Base-by-base conservation (phyloP, 2,329 filamentous ascomycete genomes). In the Aspergillus costaricaensis region DNA sequence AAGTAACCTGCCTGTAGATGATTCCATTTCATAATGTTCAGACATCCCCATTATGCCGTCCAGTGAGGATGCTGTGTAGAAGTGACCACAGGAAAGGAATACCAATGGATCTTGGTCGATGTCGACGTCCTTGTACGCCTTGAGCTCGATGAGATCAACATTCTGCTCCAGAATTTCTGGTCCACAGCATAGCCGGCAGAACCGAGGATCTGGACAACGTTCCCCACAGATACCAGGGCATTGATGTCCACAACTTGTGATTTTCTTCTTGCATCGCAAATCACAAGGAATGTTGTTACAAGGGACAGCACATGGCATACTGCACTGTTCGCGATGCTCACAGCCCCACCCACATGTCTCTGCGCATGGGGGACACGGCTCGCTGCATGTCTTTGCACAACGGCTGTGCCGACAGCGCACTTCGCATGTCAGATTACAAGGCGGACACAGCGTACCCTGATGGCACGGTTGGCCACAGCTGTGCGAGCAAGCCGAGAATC, bases 181-280 rank as follows among this genome's bases (percentile, higher is more conserved):
- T 14, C 57, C 27, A 15, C 59, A 48, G 41, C 63, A 65, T 5
- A 32, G 7, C 3, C 61, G 61, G 39, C 61, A 63, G 4, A 58
- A 48, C 23, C 23, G 48, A 9, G 59, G 17, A 12, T 57, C 38
- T 7, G 65, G 63, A 19, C 66, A 68, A 4, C 14, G 27, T 36
- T 67, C 66, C 4, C 66, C 62, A 23, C 65, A 68, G 3, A 66
- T 14, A 5, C 60, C 48, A 4, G 66, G 66, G 38, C 65, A 68
- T 19, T 39, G 63, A 39, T 68, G 66, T 5, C 62, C 60, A 51
- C 66, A 68, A 5, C 5, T 19, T 39, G 25, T 14, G 1, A 68
- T 17, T 7, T 12, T 52, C 21, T 66, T 62, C 3, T 56, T 36
- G 36, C 61, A 68, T 14, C 65, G 58, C 10, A 39, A 14, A 17